Evolutionary conservation across 352 stramenopile genomes (phyloP).

Genomic region (Nothophytophthora sp.): DNA sequence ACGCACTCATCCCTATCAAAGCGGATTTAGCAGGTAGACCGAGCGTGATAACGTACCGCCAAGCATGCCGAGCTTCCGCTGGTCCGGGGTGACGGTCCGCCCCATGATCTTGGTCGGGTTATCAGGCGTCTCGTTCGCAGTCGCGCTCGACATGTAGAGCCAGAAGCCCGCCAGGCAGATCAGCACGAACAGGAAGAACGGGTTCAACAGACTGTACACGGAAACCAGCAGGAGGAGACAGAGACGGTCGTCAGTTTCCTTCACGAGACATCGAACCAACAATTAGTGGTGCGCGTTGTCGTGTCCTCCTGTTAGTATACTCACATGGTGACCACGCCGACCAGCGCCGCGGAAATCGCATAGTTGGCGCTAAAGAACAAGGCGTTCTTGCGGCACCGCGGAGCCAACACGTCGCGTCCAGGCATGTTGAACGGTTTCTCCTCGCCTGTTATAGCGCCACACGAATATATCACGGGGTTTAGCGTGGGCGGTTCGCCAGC

Average conservation of each 20-base stretch:
- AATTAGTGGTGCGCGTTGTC: too few species aligned
- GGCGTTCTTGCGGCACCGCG: conserved; percentile 76
- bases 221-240: too few species aligned
- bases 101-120: conserved; percentile 79
- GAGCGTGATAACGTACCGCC: conserved; percentile 38
- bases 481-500: too few species aligned
- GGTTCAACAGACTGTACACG: conserved; percentile 78
- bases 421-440: conserved; percentile 88
- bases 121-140: conserved; percentile 66
- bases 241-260: too few species aligned
- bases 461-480: conserved; percentile 2
- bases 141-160: conserved; percentile 76
- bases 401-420: conserved; percentile 54
- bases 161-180: conserved; percentile 83
- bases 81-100: conserved; percentile 62
- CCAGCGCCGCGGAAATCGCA: conserved; percentile 68
- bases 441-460: conserved; percentile 40
- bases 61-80: conserved; percentile 83
- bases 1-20: too few species aligned
- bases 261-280: too few species aligned
- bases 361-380: conserved; percentile 89
- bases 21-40: background rate
- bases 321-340: conserved; percentile 88
- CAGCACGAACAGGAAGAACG: conserved; percentile 87
- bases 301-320: too few species aligned